Percentiles rank a stretch among this genome's conserved stretches.
Evolutionary conservation across 2,329 filamentous ascomycete species (phyloP).

Genomic region (Tolypocladium tundrense): DNA sequence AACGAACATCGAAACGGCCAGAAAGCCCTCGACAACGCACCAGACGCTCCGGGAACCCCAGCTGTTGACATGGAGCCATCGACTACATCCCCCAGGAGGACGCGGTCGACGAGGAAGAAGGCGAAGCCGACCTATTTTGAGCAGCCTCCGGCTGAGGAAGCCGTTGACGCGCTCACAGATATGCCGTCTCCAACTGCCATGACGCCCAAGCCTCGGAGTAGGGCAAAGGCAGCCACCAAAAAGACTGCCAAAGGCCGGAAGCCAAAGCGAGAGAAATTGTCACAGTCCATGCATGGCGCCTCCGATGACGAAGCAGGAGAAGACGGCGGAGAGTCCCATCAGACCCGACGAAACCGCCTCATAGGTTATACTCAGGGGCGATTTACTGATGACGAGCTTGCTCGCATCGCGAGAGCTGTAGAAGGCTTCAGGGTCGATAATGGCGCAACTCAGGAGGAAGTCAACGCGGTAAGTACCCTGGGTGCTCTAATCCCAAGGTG

Average conservation of each 20-base stretch:
- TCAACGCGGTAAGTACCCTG: conserved; percentile 34
- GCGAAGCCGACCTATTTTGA: conserved; percentile 37
- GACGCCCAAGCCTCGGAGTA: conserved; percentile 18
- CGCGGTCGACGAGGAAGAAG: conserved; percentile 32
- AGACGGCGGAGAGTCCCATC: conserved; percentile 5
- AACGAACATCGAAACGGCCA: conserved; percentile 21
- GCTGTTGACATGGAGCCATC: conserved; percentile 4
- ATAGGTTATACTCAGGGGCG: conserved; percentile 24
- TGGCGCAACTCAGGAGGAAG: conserved; percentile 28
- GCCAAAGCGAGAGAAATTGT: conserved; percentile 8
- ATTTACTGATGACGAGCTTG: conserved; percentile 34
- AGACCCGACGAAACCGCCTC: conserved; percentile 13
- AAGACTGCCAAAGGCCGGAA: conserved; percentile 10
- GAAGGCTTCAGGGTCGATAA: conserved; percentile 33
- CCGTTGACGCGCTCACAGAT: conserved; percentile 9
- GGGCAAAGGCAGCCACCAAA: conserved; percentile 18
- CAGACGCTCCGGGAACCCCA: conserved; percentile 3
- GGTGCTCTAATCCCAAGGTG: background rate
- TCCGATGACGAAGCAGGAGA: conserved; percentile 8
- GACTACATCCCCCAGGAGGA: conserved; percentile 11
- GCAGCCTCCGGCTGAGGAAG: conserved; percentile 14
- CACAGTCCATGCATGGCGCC: conserved; percentile 12
- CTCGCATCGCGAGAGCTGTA: conserved; percentile 28
- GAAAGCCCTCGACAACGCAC: conserved; percentile 6
- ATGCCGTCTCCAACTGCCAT: conserved; percentile 22